phyloP scores from a whole-genome alignment of 768 basidiomycete genomes.

The Xanthoconium purpureum region DNA sequence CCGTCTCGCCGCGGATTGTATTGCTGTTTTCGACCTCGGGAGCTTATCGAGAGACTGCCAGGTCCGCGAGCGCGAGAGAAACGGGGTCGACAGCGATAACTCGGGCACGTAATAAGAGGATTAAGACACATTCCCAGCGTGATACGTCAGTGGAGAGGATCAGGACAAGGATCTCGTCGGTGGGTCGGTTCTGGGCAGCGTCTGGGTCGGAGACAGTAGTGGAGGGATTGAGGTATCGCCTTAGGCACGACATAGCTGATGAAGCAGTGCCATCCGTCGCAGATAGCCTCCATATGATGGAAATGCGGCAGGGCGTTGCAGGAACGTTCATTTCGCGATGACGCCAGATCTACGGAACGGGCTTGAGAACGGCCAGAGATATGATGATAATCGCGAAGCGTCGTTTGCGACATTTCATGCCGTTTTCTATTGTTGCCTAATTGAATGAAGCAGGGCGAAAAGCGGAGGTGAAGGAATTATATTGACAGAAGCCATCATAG shows the following conservation, averaged over 20 bases:
- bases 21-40: neutral
- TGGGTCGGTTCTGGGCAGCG: slow-evolving; percentile 1
- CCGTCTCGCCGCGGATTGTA: neutral
- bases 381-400: slow-evolving; percentile 19
- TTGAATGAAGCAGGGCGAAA: slow-evolving; percentile 3
- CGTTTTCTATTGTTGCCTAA: slow-evolving; percentile 14
- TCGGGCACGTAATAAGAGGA: slow-evolving; percentile 5
- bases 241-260: slow-evolving; percentile 11
- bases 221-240: slow-evolving; percentile 2
- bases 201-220: slow-evolving; percentile 1
- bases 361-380: slow-evolving; percentile 12
- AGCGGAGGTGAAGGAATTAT: slow-evolving; percentile 8
- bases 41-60: neutral
- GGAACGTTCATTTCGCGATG: slow-evolving; percentile 14
- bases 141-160: neutral
- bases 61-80: neutral
- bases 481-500: slow-evolving; percentile 5
- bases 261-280: slow-evolving; percentile 4
- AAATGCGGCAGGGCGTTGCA: slow-evolving; percentile 6
- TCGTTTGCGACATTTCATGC: slow-evolving; percentile 8
- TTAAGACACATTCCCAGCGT: slow-evolving; percentile 2
- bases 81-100: neutral
- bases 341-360: slow-evolving; percentile 16
- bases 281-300: slow-evolving; percentile 13
- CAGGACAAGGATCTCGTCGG: neutral